A percentile compares a stretch with the other conserved stretches of the same genome.
Evolutionary conservation across 352 stramenopile genomes (phyloP).

Genomic region (Poterioochromonas sp.): DNA sequence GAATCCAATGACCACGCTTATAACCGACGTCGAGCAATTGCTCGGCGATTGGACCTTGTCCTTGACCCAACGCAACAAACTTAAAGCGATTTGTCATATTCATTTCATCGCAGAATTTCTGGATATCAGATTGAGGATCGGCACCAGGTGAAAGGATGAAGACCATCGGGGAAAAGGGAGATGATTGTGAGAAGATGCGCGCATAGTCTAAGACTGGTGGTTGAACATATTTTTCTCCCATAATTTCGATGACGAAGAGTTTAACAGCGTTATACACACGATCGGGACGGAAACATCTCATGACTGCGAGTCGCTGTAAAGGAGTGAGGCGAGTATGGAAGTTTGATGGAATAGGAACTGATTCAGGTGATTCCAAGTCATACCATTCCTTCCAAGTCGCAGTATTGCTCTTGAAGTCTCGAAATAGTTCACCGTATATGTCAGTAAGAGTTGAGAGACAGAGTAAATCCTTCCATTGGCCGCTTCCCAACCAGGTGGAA

Average conservation of each 20-base stretch:
- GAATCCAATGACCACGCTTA: conserved; percentile 61
- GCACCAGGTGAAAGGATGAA: conserved; percentile 86
- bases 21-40: conserved; percentile 81
- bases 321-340: conserved; percentile 46
- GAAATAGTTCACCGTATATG: conserved; percentile 50
- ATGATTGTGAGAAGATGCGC: conserved; percentile 78
- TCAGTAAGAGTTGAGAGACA: conserved; percentile 57
- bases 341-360: conserved; percentile 60
- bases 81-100: conserved; percentile 76
- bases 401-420: conserved; percentile 45
- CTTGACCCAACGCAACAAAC: conserved; percentile 68
- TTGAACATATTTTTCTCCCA: conserved; percentile 80
- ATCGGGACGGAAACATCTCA: conserved; percentile 84
- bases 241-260: conserved; percentile 70
- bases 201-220: conserved; percentile 83
- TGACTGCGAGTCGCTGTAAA: conserved; percentile 79
- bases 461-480: conserved; percentile 83
- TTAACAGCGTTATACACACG: conserved; percentile 90
- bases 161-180: conserved; percentile 72
- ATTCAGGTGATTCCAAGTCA: conserved; percentile 78
- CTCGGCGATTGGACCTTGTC: conserved; percentile 81
- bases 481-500: conserved; percentile 64
- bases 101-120: conserved; percentile 75
- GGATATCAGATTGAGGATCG: conserved; percentile 84
- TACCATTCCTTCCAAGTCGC: conserved; percentile 82